Base-by-base conservation (phyloP, 176 grass and related monocot genomes). In the Oryza longistaminata region DNA sequence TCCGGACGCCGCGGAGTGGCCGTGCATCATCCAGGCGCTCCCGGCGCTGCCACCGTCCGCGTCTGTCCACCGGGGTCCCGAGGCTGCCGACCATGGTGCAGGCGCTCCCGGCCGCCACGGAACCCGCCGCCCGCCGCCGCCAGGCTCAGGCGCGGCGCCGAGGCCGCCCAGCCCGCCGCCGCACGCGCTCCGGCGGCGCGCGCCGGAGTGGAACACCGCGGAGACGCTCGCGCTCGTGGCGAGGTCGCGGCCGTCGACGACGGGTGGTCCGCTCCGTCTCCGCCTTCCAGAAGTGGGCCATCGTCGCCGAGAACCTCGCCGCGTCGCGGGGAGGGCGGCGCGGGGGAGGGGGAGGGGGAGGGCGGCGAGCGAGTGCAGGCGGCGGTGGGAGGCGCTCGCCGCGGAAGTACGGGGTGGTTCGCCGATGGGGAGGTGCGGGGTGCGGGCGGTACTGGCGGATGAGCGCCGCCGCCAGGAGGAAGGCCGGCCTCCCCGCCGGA, bases 261-360 rank as follows among this genome's bases (percentile, higher is more conserved):
- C 83, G 88, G 86, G 40, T 98, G 91, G 96, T 71, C 91, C 89
- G 82, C 84, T 88, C 89, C 68, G 83, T 98, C 26, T 98, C 96
- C 49, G 92, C 91, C 12, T 98, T 90, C 83, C 96, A 98, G 91
- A 98, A 95, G 76, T 95, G 96, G 96, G 88, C 89, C 85, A 94
- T 98, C 73, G 88, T 98, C 17, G 76, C 96, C 21, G 96, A 93
- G 55, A 95, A 95, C 75, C 86, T 94, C 83, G 83, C 81, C 73
- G 39, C 42, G 1, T 24, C 71, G 50, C 48, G 82, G 0, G 11
- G 1, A 37, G 75, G 3, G 16, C 37, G 3, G 16, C 37, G 64
- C 11, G 49, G 34, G 34, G 3, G 21, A 73, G 83, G 21, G 79
- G 83, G 6, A 61, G 58, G 53, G 85, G 86, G 77, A 86, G 96